These are phyloP conservation scores for Hordeum marinum DNA, from an alignment of 176 grass and related monocot species.

Conservation along the genomic window DNA sequence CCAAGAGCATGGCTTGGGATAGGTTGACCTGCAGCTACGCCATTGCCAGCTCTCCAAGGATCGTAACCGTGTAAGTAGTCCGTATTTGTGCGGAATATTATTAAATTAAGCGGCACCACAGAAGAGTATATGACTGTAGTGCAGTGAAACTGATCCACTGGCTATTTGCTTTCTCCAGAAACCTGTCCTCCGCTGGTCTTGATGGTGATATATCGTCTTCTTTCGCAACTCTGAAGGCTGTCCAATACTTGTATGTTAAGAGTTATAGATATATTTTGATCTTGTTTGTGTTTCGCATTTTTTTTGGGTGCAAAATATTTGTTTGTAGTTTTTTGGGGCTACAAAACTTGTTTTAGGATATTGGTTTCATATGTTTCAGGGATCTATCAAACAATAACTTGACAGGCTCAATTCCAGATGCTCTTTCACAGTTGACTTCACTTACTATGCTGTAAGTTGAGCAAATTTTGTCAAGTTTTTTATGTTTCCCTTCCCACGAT, in stretches of 20 bases:
- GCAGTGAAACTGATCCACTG: not conserved
- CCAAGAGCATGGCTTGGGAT: conserved; percentile 47
- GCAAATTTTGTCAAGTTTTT: not conserved
- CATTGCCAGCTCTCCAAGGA: conserved; percentile 35
- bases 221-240: conserved; percentile 31
- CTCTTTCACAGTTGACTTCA: conserved; percentile 29
- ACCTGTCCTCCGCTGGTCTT: conserved; percentile 40
- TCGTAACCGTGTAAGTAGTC: conserved; percentile 36
- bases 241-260: conserved; percentile 39
- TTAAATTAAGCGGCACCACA: too few species aligned
- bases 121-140: too few species aligned
- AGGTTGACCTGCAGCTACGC: conserved; percentile 49
- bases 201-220: conserved; percentile 32
- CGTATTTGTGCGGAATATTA: too few species aligned
- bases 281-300: too few species aligned
- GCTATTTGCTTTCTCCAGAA: conserved; percentile 23
- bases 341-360: not conserved
- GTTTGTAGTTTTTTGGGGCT: not conserved
- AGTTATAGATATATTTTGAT: not conserved
- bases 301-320: too few species aligned
- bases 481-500: not conserved
- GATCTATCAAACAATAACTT: conserved; percentile 69
- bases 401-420: conserved; percentile 50
- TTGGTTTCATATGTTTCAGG: conserved; percentile 27
- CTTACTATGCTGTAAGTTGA: conserved; percentile 50